phyloP scores from a whole-genome alignment of 805 yeast species.

The Ogataea paradorogensis region DNA sequence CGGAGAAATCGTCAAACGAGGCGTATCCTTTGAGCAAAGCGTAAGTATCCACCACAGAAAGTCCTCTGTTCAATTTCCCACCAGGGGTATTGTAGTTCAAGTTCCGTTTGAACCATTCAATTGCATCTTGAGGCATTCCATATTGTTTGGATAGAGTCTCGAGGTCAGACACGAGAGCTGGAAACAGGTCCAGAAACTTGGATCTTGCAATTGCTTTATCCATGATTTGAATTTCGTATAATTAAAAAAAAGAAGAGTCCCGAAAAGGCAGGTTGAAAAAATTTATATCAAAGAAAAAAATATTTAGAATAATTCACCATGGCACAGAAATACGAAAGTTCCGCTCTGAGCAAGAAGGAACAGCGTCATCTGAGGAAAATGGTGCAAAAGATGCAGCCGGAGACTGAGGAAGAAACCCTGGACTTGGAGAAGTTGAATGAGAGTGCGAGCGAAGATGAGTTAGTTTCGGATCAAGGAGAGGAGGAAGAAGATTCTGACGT shows the following conservation, averaged over 20 bases:
- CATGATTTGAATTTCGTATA: slow-evolving; percentile 19
- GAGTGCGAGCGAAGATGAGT: background rate
- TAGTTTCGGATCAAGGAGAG: slow-evolving; percentile 16
- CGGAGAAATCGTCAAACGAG: slow-evolving; percentile 54
- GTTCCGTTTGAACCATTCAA: slow-evolving; percentile 74
- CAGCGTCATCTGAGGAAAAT: slow-evolving; percentile 29
- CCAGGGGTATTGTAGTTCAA: slow-evolving; percentile 90
- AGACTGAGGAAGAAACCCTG: slow-evolving; percentile 34
- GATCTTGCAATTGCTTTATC: slow-evolving; percentile 43
- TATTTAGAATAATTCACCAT: background rate
- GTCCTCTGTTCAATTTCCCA: slow-evolving; percentile 94
- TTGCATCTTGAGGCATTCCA: slow-evolving; percentile 83
- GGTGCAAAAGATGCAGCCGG: slow-evolving; percentile 29
- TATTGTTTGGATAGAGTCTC: slow-evolving; percentile 56
- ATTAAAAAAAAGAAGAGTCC: background rate
- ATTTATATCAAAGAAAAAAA: slow-evolving; percentile 8
- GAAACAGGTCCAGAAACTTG: slow-evolving; percentile 67
- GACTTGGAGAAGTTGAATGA: slow-evolving; percentile 24
- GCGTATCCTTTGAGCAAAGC: slow-evolving; percentile 67
- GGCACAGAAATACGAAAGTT: slow-evolving; percentile 39
- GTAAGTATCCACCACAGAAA: slow-evolving; percentile 93
- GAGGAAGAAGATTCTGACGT: slow-evolving; percentile 74
- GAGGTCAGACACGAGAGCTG: slow-evolving; percentile 73
- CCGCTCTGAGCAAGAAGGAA: slow-evolving; percentile 59
- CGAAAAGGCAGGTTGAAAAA: slow-evolving; percentile 7